Evolutionary conservation across 1,139 yeast species (phyloP).

Genomic region (Candida dubliniensis): DNA sequence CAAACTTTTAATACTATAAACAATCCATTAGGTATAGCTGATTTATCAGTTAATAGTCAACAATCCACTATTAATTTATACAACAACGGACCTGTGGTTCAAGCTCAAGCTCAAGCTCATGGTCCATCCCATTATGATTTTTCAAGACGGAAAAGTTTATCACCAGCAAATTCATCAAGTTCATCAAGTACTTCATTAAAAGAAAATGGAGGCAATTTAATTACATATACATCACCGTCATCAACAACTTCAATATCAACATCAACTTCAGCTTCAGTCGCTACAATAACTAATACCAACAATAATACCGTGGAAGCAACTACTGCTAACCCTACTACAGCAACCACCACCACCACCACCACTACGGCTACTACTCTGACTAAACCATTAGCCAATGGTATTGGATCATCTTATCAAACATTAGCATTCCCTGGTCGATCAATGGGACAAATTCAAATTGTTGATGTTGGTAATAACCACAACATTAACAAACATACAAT

Average conservation of each 20-base stretch:
- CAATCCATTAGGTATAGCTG: constrained; percentile 70
- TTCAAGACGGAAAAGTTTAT: constrained; percentile 1
- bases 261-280: too few species aligned
- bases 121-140: not conserved
- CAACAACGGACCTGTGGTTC: too few species aligned
- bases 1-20: constrained; percentile 71
- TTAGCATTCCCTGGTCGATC: constrained; percentile 74
- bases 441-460: constrained; percentile 77
- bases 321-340: not conserved
- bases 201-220: not conserved
- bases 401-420: constrained; percentile 33
- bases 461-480: constrained; percentile 64
- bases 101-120: too few species aligned
- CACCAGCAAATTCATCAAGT: constrained; percentile 4
- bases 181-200: constrained; percentile 6
- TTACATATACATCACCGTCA: not conserved
- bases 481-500: constrained; percentile 62
- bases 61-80: not conserved
- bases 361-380: constrained; percentile 1
- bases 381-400: too few species aligned
- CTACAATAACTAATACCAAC: too few species aligned
- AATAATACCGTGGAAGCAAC: not conserved
- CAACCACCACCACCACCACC: constrained; percentile 2
- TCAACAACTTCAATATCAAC: constrained; percentile 1
- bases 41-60: constrained; percentile 40